Conservation (phyloP, 495 filamentous ascomycete species). For the Lophiostoma macrostomum region DNA sequence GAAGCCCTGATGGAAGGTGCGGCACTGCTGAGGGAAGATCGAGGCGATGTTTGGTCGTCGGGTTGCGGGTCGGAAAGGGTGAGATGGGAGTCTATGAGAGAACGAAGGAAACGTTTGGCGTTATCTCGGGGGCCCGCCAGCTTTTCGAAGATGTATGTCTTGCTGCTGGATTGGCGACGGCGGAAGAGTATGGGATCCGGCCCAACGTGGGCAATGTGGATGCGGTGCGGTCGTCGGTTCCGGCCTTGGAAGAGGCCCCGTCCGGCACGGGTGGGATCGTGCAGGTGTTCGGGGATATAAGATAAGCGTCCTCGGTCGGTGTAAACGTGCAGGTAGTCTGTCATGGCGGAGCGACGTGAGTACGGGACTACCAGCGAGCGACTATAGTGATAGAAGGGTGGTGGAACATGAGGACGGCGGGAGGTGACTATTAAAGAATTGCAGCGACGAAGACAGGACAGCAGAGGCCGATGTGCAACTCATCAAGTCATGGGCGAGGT, state of each 20-base stretch:
- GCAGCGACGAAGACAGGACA: background rate
- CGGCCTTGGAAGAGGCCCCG: constrained; percentile 26
- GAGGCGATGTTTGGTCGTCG: constrained; percentile 1
- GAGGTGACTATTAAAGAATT: background rate
- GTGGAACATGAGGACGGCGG: background rate
- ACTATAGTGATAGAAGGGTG: background rate
- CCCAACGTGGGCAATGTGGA: constrained; percentile 27
- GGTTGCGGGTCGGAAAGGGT: background rate
- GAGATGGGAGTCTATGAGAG: constrained; percentile 37
- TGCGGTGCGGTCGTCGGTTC: constrained; percentile 31
- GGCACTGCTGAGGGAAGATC: constrained; percentile 19
- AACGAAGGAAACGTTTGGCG: constrained; percentile 46
- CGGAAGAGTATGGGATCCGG: constrained; percentile 25
- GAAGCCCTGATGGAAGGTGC: constrained; percentile 18
- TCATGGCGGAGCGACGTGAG: constrained; percentile 22
- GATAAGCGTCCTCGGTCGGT: constrained; percentile 30
- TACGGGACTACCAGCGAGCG: constrained; percentile 10
- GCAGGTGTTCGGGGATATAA: constrained; percentile 30
- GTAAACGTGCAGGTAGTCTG: constrained; percentile 30
- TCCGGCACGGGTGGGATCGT: constrained; percentile 11
- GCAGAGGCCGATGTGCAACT: constrained; percentile 22
- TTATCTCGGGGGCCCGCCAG: constrained; percentile 46
- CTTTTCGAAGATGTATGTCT: constrained; percentile 33
- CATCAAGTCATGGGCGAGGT: constrained; percentile 25
- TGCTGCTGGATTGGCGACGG: constrained; percentile 14